Percentiles rank a stretch among this genome's conserved stretches.
These are phyloP conservation scores for Calcarisporium arbuscula DNA, from an alignment of 2,329 filamentous ascomycete species.

Conservation along the genomic window DNA sequence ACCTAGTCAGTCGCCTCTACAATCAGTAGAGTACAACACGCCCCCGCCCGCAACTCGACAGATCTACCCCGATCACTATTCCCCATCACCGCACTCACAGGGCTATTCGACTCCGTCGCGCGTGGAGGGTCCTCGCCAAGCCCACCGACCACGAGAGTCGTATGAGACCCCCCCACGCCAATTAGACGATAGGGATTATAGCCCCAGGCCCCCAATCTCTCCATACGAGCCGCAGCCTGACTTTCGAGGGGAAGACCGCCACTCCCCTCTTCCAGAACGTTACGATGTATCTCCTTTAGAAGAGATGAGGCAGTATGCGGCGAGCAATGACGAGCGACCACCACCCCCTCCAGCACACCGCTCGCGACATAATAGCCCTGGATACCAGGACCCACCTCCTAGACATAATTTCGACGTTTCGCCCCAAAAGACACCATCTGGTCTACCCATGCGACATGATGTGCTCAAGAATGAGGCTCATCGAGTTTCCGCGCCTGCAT, in stretches of 20 bases:
- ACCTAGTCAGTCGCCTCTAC: conserved; percentile 47
- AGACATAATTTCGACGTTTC: conserved; percentile 35
- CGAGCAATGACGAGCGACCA: conserved; percentile 29
- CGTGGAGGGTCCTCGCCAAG: conserved; percentile 21
- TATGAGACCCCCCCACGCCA: conserved; percentile 27
- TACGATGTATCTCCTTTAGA: conserved; percentile 23
- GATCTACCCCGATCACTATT: conserved; percentile 30
- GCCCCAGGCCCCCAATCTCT: conserved; percentile 20
- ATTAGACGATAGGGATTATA: conserved; percentile 31
- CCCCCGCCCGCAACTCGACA: conserved; percentile 26
- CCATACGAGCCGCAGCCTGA: conserved; percentile 34
- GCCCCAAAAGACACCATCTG: conserved; percentile 34
- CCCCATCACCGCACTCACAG: conserved; percentile 24
- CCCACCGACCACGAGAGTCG: conserved; percentile 27
- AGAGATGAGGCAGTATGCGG: conserved; percentile 25
- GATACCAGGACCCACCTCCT: conserved; percentile 33
- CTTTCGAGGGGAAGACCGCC: conserved; percentile 22
- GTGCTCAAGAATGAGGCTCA: conserved; percentile 53
- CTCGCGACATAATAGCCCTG: conserved; percentile 38
- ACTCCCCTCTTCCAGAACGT: conserved; percentile 24
- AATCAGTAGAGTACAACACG: conserved; percentile 44
- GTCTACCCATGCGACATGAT: conserved; percentile 52
- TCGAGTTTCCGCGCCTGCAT: conserved; percentile 42
- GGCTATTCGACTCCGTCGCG: conserved; percentile 11
- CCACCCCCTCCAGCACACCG: conserved; percentile 53